Percentiles rank a stretch among this genome's conserved stretches.
phyloP scores from a whole-genome alignment of 1,139 yeast species.

The Suhomyces bolitotheri region DNA sequence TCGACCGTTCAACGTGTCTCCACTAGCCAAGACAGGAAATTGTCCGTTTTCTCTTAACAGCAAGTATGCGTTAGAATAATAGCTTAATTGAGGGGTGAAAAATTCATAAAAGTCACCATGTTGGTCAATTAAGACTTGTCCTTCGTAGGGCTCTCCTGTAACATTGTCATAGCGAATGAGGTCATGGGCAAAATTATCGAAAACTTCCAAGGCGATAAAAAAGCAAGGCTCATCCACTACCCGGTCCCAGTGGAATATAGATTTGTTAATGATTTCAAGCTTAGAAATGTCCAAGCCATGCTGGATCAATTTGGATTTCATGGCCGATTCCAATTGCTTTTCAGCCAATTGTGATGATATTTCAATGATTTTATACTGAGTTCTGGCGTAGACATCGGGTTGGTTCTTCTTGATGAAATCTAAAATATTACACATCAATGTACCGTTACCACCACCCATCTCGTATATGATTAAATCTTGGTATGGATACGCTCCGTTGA shows the following conservation, averaged over 20 bases:
- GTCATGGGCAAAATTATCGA: slow-evolving; percentile 85
- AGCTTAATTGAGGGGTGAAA: slow-evolving; percentile 67
- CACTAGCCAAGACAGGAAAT: slow-evolving; percentile 32
- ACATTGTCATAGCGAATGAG: slow-evolving; percentile 71
- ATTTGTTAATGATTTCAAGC: slow-evolving; percentile 67
- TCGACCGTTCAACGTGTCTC: slow-evolving; percentile 22
- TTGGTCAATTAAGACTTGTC: slow-evolving; percentile 72
- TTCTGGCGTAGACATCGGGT: slow-evolving; percentile 69
- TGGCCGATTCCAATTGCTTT: slow-evolving; percentile 52
- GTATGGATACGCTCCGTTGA: slow-evolving; percentile 60
- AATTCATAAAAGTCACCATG: slow-evolving; percentile 78
- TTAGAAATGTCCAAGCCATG: slow-evolving; percentile 48
- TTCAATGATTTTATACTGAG: slow-evolving; percentile 75
- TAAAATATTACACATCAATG: slow-evolving; percentile 76
- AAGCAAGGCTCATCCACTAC: slow-evolving; percentile 70
- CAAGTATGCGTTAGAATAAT: slow-evolving; percentile 57
- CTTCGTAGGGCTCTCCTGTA: slow-evolving; percentile 73
- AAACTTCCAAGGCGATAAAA: slow-evolving; percentile 79
- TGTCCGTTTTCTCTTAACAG: slow-evolving; percentile 52
- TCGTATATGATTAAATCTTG: slow-evolving; percentile 74
- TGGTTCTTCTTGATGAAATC: slow-evolving; percentile 62
- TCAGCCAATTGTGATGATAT: slow-evolving; percentile 68
- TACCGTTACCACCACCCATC: slow-evolving; percentile 91
- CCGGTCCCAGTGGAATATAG: slow-evolving; percentile 74
- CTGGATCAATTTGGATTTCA: slow-evolving; percentile 34